phyloP scores from a whole-genome alignment of 164 flowering plant species.

The Stephania yunnanensis region DNA sequence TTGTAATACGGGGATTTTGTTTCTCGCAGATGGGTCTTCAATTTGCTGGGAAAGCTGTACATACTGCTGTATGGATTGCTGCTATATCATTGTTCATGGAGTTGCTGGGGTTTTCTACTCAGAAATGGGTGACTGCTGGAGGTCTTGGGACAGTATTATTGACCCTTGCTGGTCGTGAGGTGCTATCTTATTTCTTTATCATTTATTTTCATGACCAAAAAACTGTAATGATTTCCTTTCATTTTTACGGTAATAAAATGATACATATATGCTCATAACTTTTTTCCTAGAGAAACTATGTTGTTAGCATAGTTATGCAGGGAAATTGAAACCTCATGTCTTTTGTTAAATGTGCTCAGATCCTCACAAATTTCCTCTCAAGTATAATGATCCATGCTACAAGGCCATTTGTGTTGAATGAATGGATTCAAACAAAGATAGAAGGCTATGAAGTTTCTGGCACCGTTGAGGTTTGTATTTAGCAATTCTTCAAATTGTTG shows the following conservation, averaged over 20 bases:
- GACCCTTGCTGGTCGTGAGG: slow-evolving; percentile 99
- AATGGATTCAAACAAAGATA: slow-evolving; percentile 97
- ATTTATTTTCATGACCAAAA: not conserved
- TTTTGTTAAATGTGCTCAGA: slow-evolving; percentile 35
- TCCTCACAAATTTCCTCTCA: slow-evolving; percentile 89
- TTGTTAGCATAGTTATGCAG: not conserved
- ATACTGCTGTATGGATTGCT: slow-evolving; percentile 89
- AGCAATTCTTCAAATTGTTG: not conserved
- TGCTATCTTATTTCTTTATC: slow-evolving; percentile 17
- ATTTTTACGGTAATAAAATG: not conserved
- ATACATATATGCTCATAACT: not conserved
- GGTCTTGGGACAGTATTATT: slow-evolving; percentile 95
- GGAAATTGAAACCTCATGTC: not conserved
- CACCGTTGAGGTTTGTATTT: slow-evolving; percentile 86
- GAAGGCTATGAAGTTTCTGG: slow-evolving; percentile 99
- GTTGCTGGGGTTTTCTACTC: slow-evolving; percentile 94
- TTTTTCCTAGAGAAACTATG: not conserved
- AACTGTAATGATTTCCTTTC: not conserved
- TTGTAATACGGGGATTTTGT: slow-evolving; percentile 2
- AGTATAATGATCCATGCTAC: slow-evolving; percentile 97
- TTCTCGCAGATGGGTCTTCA: slow-evolving; percentile 78
- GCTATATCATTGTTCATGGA: slow-evolving; percentile 91
- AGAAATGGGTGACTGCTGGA: slow-evolving; percentile 97
- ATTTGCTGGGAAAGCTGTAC: slow-evolving; percentile 86
- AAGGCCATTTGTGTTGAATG: slow-evolving; percentile 80